These are phyloP conservation scores for Diddensiella santjacobensis DNA, from an alignment of 805 yeast species.

Conservation along the genomic window DNA sequence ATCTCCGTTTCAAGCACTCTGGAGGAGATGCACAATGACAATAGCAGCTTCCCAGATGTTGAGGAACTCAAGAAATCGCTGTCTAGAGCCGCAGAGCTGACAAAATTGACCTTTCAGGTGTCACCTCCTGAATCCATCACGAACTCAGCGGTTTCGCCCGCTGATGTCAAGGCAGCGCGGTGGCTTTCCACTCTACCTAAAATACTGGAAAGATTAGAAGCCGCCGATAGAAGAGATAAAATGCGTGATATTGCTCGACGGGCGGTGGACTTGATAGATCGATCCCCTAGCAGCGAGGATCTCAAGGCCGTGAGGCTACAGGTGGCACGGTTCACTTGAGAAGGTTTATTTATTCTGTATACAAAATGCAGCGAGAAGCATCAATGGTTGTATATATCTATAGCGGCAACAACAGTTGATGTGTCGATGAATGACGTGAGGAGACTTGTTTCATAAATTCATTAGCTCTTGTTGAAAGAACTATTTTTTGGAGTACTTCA, in stretches of 20 bases:
- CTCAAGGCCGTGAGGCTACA: neutral
- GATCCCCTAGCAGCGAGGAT: neutral
- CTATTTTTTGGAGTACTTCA: neutral
- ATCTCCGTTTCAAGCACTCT: conserved; percentile 35
- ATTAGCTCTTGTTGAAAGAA: neutral
- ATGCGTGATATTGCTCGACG: conserved; percentile 8
- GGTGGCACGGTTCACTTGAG: neutral
- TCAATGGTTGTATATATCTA: neutral
- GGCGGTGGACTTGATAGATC: conserved; percentile 7
- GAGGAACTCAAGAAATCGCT: conserved; percentile 9
- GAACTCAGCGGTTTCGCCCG: neutral
- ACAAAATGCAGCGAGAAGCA: neutral
- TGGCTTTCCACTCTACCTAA: conserved; percentile 5
- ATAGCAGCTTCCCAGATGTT: conserved; percentile 1
- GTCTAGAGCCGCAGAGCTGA: conserved; percentile 12
- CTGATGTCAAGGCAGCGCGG: neutral
- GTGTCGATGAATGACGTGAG: neutral
- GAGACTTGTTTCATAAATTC: too few relatives aligned
- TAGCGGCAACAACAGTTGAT: neutral
- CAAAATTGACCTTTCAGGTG: conserved; percentile 5
- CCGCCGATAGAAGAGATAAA: conserved; percentile 2
- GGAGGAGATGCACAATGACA: conserved; percentile 21
- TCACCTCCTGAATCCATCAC: neutral
- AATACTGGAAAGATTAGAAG: conserved; percentile 3
- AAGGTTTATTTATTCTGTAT: neutral